A percentile compares a stretch with the other conserved stretches of the same genome.
phyloP scores from a whole-genome alignment of 495 filamentous ascomycete species.

The Rhypophila decipiens region DNA sequence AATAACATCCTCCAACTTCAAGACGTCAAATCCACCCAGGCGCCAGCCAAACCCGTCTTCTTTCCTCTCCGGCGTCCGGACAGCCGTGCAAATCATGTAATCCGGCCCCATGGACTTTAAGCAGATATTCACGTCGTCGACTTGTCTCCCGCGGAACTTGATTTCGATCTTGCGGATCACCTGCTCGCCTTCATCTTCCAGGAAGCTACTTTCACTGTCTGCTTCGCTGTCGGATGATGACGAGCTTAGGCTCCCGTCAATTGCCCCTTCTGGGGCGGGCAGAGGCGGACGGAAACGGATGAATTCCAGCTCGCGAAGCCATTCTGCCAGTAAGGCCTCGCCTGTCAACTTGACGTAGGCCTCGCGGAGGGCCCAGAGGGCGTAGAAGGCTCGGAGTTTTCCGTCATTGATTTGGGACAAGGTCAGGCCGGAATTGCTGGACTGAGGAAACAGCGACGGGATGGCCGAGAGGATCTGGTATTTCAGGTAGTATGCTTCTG shows the following conservation, averaged over 20 bases:
- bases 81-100: slow-evolving; percentile 42
- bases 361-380: slow-evolving; percentile 84
- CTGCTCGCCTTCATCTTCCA: slow-evolving; percentile 13
- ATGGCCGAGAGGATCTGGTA: slow-evolving; percentile 18
- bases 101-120: slow-evolving; percentile 35
- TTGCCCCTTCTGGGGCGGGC: too few relatives aligned
- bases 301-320: slow-evolving; percentile 56
- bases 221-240: slow-evolving; percentile 13
- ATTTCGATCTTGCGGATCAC: slow-evolving; percentile 31
- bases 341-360: slow-evolving; percentile 93
- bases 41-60: slow-evolving; percentile 31
- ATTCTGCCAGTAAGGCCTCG: slow-evolving; percentile 74
- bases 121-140: slow-evolving; percentile 40
- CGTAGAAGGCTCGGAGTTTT: slow-evolving; percentile 69
- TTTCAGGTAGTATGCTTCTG: slow-evolving; percentile 35
- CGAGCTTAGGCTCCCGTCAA: too few relatives aligned
- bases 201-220: slow-evolving; percentile 7
- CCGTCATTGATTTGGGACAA: slow-evolving; percentile 22
- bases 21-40: slow-evolving; percentile 30
- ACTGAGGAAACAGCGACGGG: slow-evolving; percentile 15
- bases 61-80: slow-evolving; percentile 31
- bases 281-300: slow-evolving; percentile 25
- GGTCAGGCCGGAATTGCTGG: slow-evolving; percentile 7
- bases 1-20: slow-evolving; percentile 34
- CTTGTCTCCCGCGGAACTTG: slow-evolving; percentile 27